Conservation (phyloP, 192 early-diverging fungal genomes). For the Coemansia guatemalensis region DNA sequence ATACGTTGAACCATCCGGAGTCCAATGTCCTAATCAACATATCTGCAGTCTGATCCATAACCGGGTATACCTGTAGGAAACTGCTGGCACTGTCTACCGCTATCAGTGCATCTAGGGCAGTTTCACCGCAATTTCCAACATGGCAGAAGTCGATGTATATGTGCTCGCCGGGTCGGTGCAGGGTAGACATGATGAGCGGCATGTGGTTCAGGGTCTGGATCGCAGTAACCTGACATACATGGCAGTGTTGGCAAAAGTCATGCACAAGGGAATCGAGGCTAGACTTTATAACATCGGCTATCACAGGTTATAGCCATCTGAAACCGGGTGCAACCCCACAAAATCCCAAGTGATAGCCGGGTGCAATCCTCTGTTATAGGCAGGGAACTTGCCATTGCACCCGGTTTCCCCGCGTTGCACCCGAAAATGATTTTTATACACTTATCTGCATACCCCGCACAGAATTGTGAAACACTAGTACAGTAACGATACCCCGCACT, state of each 20-base stretch:
- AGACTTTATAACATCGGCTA: no score
- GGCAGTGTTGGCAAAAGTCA: neutral
- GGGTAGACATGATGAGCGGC: neutral
- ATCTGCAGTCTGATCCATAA: neutral
- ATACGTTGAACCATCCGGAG: constrained; percentile 1
- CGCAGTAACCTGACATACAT: constrained; percentile 11
- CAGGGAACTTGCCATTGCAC: no score
- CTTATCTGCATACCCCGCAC: no score
- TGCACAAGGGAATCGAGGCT: neutral
- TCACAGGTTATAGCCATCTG: no score
- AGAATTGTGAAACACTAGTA: no score
- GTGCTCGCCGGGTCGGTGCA: constrained; percentile 2
- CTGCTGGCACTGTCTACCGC: constrained; percentile 1
- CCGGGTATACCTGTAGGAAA: constrained; percentile 12
- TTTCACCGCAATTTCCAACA: constrained; percentile 10
- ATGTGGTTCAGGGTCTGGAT: constrained; percentile 16
- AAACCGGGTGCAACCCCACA: no score
- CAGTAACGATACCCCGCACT: no score
- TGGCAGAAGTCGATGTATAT: constrained; percentile 23
- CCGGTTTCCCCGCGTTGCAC: no score
- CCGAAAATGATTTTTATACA: no score
- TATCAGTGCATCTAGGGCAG: constrained; percentile 10
- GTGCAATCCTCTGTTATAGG: no score
- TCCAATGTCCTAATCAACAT: neutral
- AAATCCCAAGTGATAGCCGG: no score